Percentiles rank a stretch among this genome's conserved stretches.
These are phyloP conservation scores for Dioscorea dumetorum DNA, from an alignment of 106 monocot genomes.

Conservation along the genomic window DNA sequence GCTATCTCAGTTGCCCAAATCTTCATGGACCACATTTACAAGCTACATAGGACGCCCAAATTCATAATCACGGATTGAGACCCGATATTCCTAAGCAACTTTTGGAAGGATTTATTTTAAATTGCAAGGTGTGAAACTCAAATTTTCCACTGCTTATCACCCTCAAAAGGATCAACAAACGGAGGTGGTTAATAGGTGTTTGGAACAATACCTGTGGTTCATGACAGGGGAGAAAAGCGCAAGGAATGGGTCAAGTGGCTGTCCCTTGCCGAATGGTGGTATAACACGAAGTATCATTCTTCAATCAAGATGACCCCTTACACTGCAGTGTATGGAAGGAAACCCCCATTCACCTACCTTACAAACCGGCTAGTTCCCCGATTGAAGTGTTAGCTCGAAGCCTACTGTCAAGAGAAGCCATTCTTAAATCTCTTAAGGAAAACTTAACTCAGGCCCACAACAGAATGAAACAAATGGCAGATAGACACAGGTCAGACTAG, in stretches of 20 bases:
- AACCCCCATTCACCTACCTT: not conserved
- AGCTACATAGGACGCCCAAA: slow-evolving; percentile 2
- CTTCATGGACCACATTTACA: not conserved
- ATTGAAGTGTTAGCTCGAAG: not conserved
- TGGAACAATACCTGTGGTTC: slow-evolving; percentile 2
- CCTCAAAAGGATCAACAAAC: slow-evolving; percentile 10
- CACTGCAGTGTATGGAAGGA: too few species aligned
- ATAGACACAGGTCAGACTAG: not conserved
- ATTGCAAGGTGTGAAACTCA: not conserved
- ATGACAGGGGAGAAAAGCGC: not conserved
- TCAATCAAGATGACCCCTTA: too few species aligned
- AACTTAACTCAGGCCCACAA: not conserved
- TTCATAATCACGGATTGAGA: not conserved
- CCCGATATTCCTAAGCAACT: not conserved
- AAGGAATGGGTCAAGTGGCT: not conserved
- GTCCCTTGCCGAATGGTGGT: slow-evolving; percentile 4
- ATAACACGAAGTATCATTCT: slow-evolving; percentile 3
- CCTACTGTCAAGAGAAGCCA: not conserved
- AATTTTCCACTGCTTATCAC: slow-evolving; percentile 1
- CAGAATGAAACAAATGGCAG: not conserved
- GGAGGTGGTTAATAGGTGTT: slow-evolving; percentile 3
- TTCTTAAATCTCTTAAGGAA: not conserved
- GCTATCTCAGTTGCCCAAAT: not conserved
- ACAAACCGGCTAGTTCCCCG: not conserved
- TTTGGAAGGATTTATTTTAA: slow-evolving; percentile 7